These are phyloP conservation scores for Misopates orontium DNA, from an alignment of 257 asterid species.

Conservation along the genomic window DNA sequence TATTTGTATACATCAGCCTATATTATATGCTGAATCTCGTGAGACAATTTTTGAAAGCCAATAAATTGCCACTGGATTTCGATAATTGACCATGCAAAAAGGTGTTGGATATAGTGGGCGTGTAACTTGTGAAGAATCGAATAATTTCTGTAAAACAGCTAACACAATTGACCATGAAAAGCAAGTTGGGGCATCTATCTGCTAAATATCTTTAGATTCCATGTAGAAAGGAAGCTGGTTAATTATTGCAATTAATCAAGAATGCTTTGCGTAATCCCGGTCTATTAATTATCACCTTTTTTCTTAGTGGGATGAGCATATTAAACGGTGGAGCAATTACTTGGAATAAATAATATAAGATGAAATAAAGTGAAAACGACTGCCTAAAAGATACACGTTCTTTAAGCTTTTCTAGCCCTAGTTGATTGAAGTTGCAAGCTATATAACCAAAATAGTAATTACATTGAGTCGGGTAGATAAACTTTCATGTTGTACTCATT, in stretches of 20 bases:
- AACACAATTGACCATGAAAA: constrained; percentile 8
- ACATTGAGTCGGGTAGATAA: too few relatives aligned
- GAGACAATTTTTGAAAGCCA: background rate
- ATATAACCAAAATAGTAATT: too few relatives aligned
- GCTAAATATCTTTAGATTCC: background rate
- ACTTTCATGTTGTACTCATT: too few relatives aligned
- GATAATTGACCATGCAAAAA: background rate
- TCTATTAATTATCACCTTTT: constrained; percentile 24
- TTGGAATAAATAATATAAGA: too few relatives aligned
- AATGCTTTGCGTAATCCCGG: constrained; percentile 6
- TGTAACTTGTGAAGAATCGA: background rate
- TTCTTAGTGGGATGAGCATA: constrained; percentile 17
- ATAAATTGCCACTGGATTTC: constrained; percentile 24
- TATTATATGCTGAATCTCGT: background rate
- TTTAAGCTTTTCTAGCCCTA: too few relatives aligned
- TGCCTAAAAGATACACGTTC: too few relatives aligned
- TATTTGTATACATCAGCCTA: background rate
- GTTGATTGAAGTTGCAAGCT: too few relatives aligned
- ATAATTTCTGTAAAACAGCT: constrained; percentile 17
- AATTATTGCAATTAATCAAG: background rate
- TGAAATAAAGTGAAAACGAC: too few relatives aligned
- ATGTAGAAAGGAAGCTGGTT: constrained; percentile 16
- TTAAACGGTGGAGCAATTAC: too few relatives aligned
- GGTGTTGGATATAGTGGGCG: background rate
- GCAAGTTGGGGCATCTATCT: background rate